Conservation (phyloP, 768 basidiomycete species). For the Hysterangium stoloniferum region DNA sequence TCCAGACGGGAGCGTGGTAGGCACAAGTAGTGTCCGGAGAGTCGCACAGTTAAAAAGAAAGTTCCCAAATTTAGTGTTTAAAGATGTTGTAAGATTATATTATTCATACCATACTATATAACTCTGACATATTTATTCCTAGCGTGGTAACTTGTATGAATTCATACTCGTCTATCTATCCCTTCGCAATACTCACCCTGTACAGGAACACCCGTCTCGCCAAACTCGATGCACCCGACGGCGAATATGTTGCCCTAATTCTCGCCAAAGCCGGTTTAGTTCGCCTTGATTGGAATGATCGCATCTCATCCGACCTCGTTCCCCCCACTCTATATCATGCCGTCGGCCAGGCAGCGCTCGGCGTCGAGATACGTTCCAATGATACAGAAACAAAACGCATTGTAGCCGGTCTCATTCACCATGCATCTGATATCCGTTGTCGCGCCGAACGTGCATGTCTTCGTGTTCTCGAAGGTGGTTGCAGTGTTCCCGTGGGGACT, state of each 20-base stretch:
- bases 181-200: conserved; percentile 3
- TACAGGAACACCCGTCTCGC: conserved; percentile 78
- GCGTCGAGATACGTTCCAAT: conserved; percentile 69
- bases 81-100: conserved; percentile 64
- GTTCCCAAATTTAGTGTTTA: conserved; percentile 70
- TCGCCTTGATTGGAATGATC: conserved; percentile 64
- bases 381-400: conserved; percentile 55
- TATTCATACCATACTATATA: not conserved
- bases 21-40: conserved; percentile 88
- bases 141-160: conserved; percentile 85
- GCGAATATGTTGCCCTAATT: conserved; percentile 80
- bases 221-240: conserved; percentile 80
- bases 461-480: conserved; percentile 90
- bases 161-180: conserved; percentile 2
- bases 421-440: conserved; percentile 68
- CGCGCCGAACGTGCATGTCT: conserved; percentile 83
- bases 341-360: conserved; percentile 92
- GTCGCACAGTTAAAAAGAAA: conserved; percentile 81
- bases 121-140: not conserved
- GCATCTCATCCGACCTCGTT: conserved; percentile 65
- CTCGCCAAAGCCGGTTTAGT: conserved; percentile 91
- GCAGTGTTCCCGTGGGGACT: conserved; percentile 93
- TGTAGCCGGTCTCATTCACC: conserved; percentile 64
- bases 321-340: conserved; percentile 79
- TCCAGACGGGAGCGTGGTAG: conserved; percentile 85